Conservation (phyloP, 768 basidiomycete species). For the Agrocybe praecox region DNA sequence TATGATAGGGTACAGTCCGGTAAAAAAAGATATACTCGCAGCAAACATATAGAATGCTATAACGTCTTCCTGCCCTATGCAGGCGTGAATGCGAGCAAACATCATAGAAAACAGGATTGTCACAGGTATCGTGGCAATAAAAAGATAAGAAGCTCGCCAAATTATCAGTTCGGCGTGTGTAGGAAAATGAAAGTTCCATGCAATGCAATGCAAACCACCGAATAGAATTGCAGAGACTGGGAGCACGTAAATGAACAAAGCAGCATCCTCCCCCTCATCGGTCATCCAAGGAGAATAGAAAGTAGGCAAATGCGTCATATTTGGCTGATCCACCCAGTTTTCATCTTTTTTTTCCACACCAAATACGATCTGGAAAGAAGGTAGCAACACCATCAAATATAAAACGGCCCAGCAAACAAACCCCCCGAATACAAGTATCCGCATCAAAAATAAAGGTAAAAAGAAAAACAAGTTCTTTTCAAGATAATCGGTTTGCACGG, state of each 20-base stretch:
- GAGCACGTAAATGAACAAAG: background rate
- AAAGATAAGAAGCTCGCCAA: background rate
- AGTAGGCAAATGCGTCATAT: background rate
- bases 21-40: too few relatives aligned
- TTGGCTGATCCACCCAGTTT: background rate
- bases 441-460: too few relatives aligned
- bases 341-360: background rate
- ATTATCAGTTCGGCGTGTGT: background rate
- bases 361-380: background rate
- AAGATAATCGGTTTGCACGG: too few relatives aligned
- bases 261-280: background rate
- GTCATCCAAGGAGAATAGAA: background rate
- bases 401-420: too few relatives aligned
- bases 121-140: background rate
- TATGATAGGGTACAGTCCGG: background rate
- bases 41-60: too few relatives aligned
- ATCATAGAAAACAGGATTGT: too few relatives aligned
- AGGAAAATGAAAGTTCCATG: conserved; percentile 3
- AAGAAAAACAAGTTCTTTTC: too few relatives aligned
- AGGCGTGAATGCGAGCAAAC: too few relatives aligned
- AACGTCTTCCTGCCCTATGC: too few relatives aligned
- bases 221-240: background rate
- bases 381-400: too few relatives aligned
- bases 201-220: conserved; percentile 7
- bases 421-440: too few relatives aligned